phyloP scores from a whole-genome alignment of 2,329 filamentous ascomycete species.

The Fusarium siculi region DNA sequence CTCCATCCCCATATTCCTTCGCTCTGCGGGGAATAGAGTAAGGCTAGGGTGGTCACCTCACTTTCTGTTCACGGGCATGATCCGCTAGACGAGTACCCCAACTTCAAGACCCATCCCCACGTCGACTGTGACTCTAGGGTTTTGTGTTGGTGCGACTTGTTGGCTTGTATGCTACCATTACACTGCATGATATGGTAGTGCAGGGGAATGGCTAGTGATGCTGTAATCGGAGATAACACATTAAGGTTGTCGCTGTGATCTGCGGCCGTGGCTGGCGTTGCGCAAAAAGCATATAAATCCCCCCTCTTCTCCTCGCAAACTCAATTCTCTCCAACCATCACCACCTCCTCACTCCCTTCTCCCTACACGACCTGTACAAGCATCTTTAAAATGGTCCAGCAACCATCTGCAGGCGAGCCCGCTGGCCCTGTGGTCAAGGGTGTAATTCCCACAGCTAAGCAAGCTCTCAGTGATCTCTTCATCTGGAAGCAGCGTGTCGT shows the following conservation, averaged over 20 bases:
- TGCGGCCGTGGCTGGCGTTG: neutral
- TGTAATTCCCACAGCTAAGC: slow-evolving; percentile 70
- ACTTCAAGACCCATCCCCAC: slow-evolving; percentile 32
- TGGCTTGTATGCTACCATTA: neutral
- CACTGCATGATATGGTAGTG: neutral
- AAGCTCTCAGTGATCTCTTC: slow-evolving; percentile 73
- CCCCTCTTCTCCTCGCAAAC: neutral
- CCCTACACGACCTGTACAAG: neutral
- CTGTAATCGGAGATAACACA: slow-evolving; percentile 5
- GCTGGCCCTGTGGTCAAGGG: slow-evolving; percentile 77
- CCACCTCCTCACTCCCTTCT: neutral
- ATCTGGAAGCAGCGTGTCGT: slow-evolving; percentile 79
- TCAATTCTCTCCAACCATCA: neutral
- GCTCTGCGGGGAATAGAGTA: slow-evolving; percentile 12
- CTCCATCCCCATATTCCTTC: slow-evolving; percentile 2
- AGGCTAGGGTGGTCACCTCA: slow-evolving; percentile 20
- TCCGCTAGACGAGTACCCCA: slow-evolving; percentile 32
- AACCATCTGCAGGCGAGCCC: slow-evolving; percentile 53
- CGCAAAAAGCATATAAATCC: slow-evolving; percentile 15
- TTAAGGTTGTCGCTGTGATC: slow-evolving; percentile 5
- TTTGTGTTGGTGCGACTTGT: slow-evolving; percentile 14
- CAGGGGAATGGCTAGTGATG: neutral
- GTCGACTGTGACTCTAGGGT: slow-evolving; percentile 18
- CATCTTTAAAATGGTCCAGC: slow-evolving; percentile 5
- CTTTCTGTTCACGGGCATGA: slow-evolving; percentile 12